Evolutionary conservation across 495 filamentous ascomycete genomes (phyloP), one percentile per base, ranked within the genome.

Genomic region (Penicillium atrosanguineum): DNA sequence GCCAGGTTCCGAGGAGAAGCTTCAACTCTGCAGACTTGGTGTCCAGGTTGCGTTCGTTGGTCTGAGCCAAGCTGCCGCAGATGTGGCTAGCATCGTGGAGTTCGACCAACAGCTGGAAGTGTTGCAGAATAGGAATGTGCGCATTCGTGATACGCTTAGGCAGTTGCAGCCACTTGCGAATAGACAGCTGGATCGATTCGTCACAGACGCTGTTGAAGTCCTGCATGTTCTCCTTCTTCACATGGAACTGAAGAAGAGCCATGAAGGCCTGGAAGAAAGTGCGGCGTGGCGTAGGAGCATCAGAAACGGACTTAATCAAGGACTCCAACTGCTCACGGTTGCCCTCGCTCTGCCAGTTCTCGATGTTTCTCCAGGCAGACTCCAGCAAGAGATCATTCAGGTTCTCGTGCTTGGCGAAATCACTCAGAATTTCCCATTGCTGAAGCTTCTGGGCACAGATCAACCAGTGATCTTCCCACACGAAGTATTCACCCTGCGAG

Each of bases 381-480:
- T 99, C 95, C 16, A 99, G 73, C 19, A 95, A 82, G n/a, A 99
- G 83, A 62, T 99, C 95, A 65, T 97, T 96, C 69, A 95, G 86
- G 60, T 97, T 99, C 62, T 99, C 95, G 53, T 97, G 93, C 69
- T 97, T 97, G n/a, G 95, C 92, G 57, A 96, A 97, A 56, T 99
- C 95, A 48, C 86, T 88, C 25, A 99, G 71, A 50, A 99, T 88
- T 49, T 99, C 95, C 95, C 95, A 99, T 58, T 97, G 95, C 65
- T 99, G 95, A 36, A 99, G 81, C 74, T 97, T 99, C 71, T 97
- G 90, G 3, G 93, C 94, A 65, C 95, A 97, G 38, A 95, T 80
- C 31, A 97, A 82, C 95, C 95, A 99, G 59, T 99, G 95, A 69
- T 99, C 95, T 71, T 99, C 95, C 95, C 95, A 99, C 1, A 99